These are phyloP conservation scores for Pythium scleroteichum DNA, from an alignment of 352 stramenopile genomes.

Conservation along the genomic window DNA sequence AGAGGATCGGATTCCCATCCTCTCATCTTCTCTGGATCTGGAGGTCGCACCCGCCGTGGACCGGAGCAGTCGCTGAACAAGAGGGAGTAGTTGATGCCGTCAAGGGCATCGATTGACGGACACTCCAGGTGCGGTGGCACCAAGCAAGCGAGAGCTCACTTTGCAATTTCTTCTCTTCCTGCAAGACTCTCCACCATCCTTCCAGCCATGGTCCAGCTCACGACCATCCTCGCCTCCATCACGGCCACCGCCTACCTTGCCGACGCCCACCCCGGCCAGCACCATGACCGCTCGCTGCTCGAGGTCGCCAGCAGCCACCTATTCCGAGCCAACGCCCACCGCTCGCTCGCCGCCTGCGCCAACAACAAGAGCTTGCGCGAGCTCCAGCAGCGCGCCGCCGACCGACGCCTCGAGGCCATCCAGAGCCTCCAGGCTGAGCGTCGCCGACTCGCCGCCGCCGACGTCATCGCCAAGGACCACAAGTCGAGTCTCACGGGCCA, in stretches of 20 bases:
- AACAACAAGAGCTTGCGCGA: background rate
- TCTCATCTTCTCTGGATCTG: too few species aligned
- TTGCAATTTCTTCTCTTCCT: constrained; percentile 18
- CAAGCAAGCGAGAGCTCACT: too few species aligned
- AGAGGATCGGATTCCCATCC: too few species aligned
- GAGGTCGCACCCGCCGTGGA: too few species aligned
- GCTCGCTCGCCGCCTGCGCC: constrained; percentile 10
- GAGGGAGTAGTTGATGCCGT: too few species aligned
- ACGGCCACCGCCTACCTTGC: too few species aligned
- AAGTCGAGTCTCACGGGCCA: constrained; percentile 11
- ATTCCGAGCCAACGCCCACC: background rate
- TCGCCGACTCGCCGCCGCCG: constrained; percentile 3
- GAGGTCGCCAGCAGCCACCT: background rate
- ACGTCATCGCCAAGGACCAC: constrained; percentile 14
- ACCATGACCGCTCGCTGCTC: constrained; percentile 1
- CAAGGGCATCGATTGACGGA: too few species aligned
- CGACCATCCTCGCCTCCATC: background rate
- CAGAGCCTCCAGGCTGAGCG: background rate
- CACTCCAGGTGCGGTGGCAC: too few species aligned
- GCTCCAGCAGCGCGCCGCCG: constrained; percentile 8
- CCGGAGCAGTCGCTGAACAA: too few species aligned
- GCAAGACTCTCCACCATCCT: too few species aligned
- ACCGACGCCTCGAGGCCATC: background rate
- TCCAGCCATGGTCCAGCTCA: constrained; percentile 5
- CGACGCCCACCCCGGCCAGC: constrained; percentile 4